A percentile compares a stretch with the other conserved stretches of the same genome.
Conservation (phyloP, 345 rosid species). For the Populus davidiana region DNA sequence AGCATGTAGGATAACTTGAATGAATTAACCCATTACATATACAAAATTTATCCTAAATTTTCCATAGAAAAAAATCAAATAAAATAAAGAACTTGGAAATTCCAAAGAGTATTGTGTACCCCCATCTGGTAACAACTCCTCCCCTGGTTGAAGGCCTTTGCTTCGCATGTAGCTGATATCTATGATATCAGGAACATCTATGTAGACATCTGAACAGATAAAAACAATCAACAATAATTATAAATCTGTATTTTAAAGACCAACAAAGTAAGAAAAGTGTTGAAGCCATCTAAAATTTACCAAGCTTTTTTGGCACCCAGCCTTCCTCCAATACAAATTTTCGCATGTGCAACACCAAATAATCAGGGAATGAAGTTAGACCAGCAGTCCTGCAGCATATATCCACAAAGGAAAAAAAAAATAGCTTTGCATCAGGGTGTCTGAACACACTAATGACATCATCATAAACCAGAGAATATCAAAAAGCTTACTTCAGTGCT, state of each 20-base stretch:
- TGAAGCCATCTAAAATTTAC: constrained; percentile 28
- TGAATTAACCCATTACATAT: background rate
- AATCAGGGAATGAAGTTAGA: constrained; percentile 93
- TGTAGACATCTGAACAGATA: constrained; percentile 68
- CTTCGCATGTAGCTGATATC: constrained; percentile 94
- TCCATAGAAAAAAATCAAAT: background rate
- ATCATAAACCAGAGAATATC: constrained; percentile 2
- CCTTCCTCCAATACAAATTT: constrained; percentile 95
- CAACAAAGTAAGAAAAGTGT: background rate
- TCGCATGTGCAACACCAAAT: constrained; percentile 93
- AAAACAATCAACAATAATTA: background rate
- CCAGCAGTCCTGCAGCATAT: constrained; percentile 68
- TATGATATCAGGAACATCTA: constrained; percentile 90
- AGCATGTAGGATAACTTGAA: background rate
- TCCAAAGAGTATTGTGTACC: constrained; percentile 37
- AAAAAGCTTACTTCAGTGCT: constrained; percentile 68
- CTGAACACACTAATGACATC: background rate
- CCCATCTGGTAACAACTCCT: constrained; percentile 80
- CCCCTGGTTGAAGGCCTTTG: constrained; percentile 91
- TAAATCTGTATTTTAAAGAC: background rate
- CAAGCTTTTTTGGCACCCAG: constrained; percentile 99
- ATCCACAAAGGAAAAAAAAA: background rate
- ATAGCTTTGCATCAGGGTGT: background rate
- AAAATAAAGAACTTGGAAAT: background rate
- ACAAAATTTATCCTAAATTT: background rate